Percentiles rank a stretch among this genome's conserved stretches.
Conservation (phyloP, 1,284 basidiomycete genomes). For the Boletellus dicymbophilus region DNA sequence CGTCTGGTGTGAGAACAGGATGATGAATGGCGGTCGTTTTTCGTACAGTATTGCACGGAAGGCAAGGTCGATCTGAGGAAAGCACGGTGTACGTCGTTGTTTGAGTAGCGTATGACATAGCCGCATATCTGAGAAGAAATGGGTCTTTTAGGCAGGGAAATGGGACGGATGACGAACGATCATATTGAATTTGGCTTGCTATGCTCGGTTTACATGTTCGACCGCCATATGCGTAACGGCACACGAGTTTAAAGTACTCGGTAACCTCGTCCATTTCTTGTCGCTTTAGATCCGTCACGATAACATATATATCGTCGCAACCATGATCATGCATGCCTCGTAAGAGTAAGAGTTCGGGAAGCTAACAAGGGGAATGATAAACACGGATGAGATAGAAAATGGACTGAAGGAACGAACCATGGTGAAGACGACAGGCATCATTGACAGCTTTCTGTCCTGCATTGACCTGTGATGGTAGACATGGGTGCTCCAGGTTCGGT, state of each 20-base stretch:
- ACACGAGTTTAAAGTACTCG: slow-evolving; percentile 73
- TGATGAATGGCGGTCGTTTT: slow-evolving; percentile 69
- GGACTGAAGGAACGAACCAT: slow-evolving; percentile 49
- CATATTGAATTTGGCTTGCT: slow-evolving; percentile 62
- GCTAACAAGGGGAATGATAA: slow-evolving; percentile 37
- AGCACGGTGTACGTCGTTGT: slow-evolving; percentile 69
- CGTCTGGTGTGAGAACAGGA: slow-evolving; percentile 75
- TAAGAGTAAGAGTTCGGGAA: slow-evolving; percentile 74
- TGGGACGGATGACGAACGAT: slow-evolving; percentile 47
- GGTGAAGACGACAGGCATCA: slow-evolving; percentile 78
- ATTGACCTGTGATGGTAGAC: slow-evolving; percentile 75
- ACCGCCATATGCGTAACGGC: slow-evolving; percentile 59
- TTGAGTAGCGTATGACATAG: slow-evolving; percentile 62
- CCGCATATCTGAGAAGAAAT: slow-evolving; percentile 55
- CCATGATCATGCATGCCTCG: slow-evolving; percentile 76
- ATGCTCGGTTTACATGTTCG: slow-evolving; percentile 63
- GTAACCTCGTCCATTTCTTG: slow-evolving; percentile 78
- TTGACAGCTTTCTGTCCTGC: slow-evolving; percentile 66
- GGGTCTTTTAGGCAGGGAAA: slow-evolving; percentile 4
- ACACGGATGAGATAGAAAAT: slow-evolving; percentile 3
- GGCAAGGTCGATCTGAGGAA: slow-evolving; percentile 75
- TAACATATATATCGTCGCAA: slow-evolving; percentile 73
- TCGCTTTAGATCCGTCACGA: slow-evolving; percentile 73
- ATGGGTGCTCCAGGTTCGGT: slow-evolving; percentile 77
- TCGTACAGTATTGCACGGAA: slow-evolving; percentile 72